Base-by-base conservation (phyloP, 2,329 filamentous ascomycete species). In the Claviceps sp. region DNA sequence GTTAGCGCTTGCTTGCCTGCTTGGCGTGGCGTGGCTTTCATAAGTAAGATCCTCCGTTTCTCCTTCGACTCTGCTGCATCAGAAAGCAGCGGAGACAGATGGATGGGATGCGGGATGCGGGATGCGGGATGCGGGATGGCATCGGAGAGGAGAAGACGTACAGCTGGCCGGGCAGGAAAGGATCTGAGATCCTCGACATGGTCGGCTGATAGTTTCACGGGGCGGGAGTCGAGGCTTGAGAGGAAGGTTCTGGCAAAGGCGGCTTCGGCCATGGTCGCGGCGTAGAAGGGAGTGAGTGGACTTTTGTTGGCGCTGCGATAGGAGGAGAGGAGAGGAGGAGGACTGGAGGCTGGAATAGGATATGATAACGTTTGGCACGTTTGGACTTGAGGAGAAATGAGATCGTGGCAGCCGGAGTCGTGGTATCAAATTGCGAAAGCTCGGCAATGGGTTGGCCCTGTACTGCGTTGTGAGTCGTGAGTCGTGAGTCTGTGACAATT, bases 171-270 rank as follows among this genome's bases (percentile, higher is more conserved):
- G 26, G 85, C 73, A 23, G 87, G 85, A 65, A 91, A 90, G 58
- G 77, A 80, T 61, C 82, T 83, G 48, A 88, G 82, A 64, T 96
- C 88, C 68, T 91, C 87, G 67, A 94, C 83, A 80, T 96, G 86
- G 67, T 97, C 88, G 57, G 86, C 75, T n/a, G 85, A 82, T 56
- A 97, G 79, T 73, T 90, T 94, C 60, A 82, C 68, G 7, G 89
- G 85, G 48, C 84, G 82, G 54, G 82, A 79, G 69, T 95, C 88
- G 56, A 97, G 79, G 22, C 81, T 78, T 50, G 82, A 74, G 59
- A 98, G 82, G 68, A 95, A 96, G 36, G 80, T 76, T 69, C 86
- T 88, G 60, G 88, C 85, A 67, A 96, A 97, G 49, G 81, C 73
- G 54, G 90, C 70, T 76, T 96, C 90, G n/a, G 85, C 77, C 85